Conservation (phyloP, 306 rosid genomes). For the Psophocarpus tetragonolobus region DNA sequence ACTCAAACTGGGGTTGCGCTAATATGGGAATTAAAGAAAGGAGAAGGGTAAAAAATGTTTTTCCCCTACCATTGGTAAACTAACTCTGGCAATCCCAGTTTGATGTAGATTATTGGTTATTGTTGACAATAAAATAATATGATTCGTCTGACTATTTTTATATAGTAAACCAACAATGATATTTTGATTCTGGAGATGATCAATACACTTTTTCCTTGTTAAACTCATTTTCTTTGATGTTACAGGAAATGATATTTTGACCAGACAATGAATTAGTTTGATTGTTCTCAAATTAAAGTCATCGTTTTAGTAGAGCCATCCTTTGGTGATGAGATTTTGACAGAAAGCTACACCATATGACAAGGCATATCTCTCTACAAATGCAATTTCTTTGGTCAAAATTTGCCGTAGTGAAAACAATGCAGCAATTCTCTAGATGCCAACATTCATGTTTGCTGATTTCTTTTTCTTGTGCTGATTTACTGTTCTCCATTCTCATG, state of each 20-base stretch:
- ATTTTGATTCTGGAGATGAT: neutral
- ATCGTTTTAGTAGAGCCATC: neutral
- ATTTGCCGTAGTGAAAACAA: slow-evolving; percentile 20
- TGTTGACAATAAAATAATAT: neutral
- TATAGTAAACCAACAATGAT: neutral
- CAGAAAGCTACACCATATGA: slow-evolving; percentile 12
- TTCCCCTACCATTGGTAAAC: neutral
- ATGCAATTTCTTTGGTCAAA: slow-evolving; percentile 26
- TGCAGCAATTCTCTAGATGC: slow-evolving; percentile 9
- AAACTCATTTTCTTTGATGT: neutral
- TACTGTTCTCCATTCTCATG: slow-evolving; percentile 10
- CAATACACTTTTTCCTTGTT: neutral
- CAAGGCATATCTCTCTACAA: neutral
- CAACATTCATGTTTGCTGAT: slow-evolving; percentile 13
- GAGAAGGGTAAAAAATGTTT: neutral
- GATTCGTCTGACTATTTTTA: neutral
- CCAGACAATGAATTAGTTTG: slow-evolving; percentile 33
- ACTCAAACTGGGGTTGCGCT: neutral
- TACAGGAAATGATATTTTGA: slow-evolving; percentile 52
- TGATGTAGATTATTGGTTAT: neutral
- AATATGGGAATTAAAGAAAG: neutral
- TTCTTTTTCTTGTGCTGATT: neutral
- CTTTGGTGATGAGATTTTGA: neutral
- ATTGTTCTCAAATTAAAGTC: slow-evolving; percentile 35
- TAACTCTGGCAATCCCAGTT: neutral